phyloP scores from a whole-genome alignment of 1,284 basidiomycete genomes.

The Puccinia horiana region DNA sequence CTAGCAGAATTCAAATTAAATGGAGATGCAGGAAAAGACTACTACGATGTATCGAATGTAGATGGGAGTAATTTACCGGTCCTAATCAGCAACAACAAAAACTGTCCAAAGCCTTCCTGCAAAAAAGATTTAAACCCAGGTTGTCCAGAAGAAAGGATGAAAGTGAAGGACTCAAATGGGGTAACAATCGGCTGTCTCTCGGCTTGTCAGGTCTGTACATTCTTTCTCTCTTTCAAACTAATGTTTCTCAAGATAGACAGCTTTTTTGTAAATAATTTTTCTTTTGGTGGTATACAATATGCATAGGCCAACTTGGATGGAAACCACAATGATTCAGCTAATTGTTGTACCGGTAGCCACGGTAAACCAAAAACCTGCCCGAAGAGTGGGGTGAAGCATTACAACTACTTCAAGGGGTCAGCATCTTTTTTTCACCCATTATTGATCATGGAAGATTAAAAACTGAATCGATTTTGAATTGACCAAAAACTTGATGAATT shows the following conservation, averaged over 20 bases:
- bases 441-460: too few species aligned
- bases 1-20: conserved; percentile 53
- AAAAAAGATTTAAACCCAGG: conserved; percentile 47
- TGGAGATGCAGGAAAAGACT: conserved; percentile 51
- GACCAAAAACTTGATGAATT: background rate
- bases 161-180: conserved; percentile 43
- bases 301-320: conserved; percentile 49
- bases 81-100: conserved; percentile 51
- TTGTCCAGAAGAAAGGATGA: conserved; percentile 47
- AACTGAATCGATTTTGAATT: too few species aligned
- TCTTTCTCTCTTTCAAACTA: background rate
- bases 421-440: background rate
- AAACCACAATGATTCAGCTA: conserved; percentile 28
- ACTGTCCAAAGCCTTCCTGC: conserved; percentile 50
- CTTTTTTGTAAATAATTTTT: too few species aligned
- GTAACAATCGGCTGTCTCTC: conserved; percentile 41
- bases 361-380: conserved; percentile 49
- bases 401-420: conserved; percentile 46
- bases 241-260: background rate
- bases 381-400: conserved; percentile 33
- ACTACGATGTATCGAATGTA: conserved; percentile 55
- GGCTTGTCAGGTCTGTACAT: conserved; percentile 37
- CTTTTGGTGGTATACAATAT: background rate
- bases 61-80: conserved; percentile 56
- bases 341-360: conserved; percentile 50